Evolutionary conservation across 2,329 filamentous ascomycete genomes (phyloP), one percentile per base, ranked within the genome.

Genomic region (Geosmithia putterillii): DNA sequence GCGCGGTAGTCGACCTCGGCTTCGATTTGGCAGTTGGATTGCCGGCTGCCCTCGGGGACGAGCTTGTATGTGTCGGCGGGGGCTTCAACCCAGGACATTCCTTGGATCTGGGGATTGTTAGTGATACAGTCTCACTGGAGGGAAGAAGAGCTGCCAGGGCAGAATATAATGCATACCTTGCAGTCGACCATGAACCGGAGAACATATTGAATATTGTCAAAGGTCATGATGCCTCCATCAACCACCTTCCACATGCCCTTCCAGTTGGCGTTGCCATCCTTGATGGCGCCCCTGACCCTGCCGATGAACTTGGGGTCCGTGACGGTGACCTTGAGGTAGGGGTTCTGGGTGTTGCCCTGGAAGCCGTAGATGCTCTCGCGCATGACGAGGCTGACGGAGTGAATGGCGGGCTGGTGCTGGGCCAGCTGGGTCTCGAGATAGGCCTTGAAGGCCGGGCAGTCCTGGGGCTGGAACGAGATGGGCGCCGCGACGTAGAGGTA

Each of bases 121-220:
- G 50, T 18, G 4, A 7, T 4, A 25, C 7, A 25, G n/a, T n/a
- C n/a, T n/a, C 23, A 10, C 7, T 10, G 23, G 7, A 25, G 6
- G 23, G 10, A 32, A 32, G 15, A 12, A 32, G 10, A 32, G 15
- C 10, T 7, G 15, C 28, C 4, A 20, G 14, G 15, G 20, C 7
- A n/a, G 18, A 7, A 23, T 10, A 19, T 21, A 38, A 28, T 9
- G 17, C 22, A 52, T 67, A 86, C 81, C 61, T 89, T 83, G 51
- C 85, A 94, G 61, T 98, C 92, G 41, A 98, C 90, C 92, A 98
- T 98, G 64, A 98, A 96, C 42, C 92, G 77, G 50, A 96, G 65
- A 21, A 96, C 79, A 57, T 95, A 98, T 69, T 94, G 86, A 45
- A 98, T 89, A 52, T 83, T 95, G 67, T 98, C 92, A 54, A 90